phyloP scores from a whole-genome alignment of 2,329 filamentous ascomycete species.

The Pseudogymnoascus sp. region DNA sequence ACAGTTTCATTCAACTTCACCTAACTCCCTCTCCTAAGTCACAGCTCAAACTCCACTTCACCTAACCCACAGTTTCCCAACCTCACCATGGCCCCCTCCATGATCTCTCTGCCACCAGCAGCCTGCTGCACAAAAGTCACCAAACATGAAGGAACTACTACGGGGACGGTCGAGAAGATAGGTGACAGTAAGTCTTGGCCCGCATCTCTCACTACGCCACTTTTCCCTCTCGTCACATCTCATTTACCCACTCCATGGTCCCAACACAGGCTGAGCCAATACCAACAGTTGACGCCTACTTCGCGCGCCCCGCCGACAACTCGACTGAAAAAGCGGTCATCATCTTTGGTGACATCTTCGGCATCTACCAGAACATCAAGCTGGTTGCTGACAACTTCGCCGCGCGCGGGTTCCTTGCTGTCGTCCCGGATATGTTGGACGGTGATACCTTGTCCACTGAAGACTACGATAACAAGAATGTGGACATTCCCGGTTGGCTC shows the following conservation, averaged over 20 bases:
- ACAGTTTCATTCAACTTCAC: background rate
- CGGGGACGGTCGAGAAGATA: slow-evolving; percentile 10
- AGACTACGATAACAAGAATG: slow-evolving; percentile 34
- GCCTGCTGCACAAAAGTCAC: slow-evolving; percentile 3
- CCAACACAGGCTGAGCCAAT: background rate
- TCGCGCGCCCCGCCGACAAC: slow-evolving; percentile 1
- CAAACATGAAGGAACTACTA: slow-evolving; percentile 5
- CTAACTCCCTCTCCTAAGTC: background rate
- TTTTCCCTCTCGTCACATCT: background rate
- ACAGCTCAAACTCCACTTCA: no score
- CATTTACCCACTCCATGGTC: background rate
- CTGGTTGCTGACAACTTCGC: slow-evolving; percentile 69
- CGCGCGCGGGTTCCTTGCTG: slow-evolving; percentile 41
- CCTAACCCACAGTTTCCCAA: background rate
- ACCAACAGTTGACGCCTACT: slow-evolving; percentile 9
- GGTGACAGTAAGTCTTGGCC: slow-evolving; percentile 8
- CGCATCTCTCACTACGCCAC: background rate
- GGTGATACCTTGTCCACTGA: slow-evolving; percentile 50
- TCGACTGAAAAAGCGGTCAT: slow-evolving; percentile 28
- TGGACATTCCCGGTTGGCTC: background rate
- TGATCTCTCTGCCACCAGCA: background rate
- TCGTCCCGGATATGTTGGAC: slow-evolving; percentile 64
- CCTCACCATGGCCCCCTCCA: background rate
- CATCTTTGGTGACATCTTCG: slow-evolving; percentile 26
- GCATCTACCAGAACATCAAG: slow-evolving; percentile 47